Base-by-base conservation (phyloP, 2,329 filamentous ascomycete species). In the Aspergillus sp. region DNA sequence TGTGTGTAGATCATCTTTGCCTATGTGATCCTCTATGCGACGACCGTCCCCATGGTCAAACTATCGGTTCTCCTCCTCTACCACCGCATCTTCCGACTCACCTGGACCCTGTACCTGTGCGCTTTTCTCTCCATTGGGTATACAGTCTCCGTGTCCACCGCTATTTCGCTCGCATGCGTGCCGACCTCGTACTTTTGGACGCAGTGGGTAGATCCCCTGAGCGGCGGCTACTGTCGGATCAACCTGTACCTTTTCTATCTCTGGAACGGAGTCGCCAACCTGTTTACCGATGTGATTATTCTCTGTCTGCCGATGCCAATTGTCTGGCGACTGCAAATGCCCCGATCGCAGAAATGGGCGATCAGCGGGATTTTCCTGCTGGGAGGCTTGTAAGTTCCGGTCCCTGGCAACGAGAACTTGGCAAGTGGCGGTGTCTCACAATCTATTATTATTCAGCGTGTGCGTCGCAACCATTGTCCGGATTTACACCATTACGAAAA, bases 41-140 rank as follows among this genome's bases (percentile, higher is more conserved):
- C 52, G 5, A 61, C 65, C 2, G 55, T 67, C 4, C 62, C 67
- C 1, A 53, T 67, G 30, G 57, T 66, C 54, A 66, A 67, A 57
- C 28, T 68, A 1, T 68, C 66, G 13, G 58, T 69, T 9, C 57
- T 68, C 9, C 53, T 67, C 15, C 54, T 68, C 19, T 68, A 68
- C 46, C 67, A 57, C n/a, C 67, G 67, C 7, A 64, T 69, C 31
- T 69, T 68, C 48, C 57, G 64, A 22, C 53, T 68, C 34, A 62
- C 58, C 13, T 61, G 56, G 57, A 38, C 58, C 6, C 45, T 69
- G 30, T 67, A 61, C 23, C 28, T 66, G 45, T 67, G 66, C 34
- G 58, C 45, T 2, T 60, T 63, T 54, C 53, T 68, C 5, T 52
- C 64, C 0, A 38, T 68, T 25, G 61, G 61, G 7, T 66, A 67